Conservation (phyloP, 1,284 basidiomycete genomes). For the Ceratobasidium sp. region DNA sequence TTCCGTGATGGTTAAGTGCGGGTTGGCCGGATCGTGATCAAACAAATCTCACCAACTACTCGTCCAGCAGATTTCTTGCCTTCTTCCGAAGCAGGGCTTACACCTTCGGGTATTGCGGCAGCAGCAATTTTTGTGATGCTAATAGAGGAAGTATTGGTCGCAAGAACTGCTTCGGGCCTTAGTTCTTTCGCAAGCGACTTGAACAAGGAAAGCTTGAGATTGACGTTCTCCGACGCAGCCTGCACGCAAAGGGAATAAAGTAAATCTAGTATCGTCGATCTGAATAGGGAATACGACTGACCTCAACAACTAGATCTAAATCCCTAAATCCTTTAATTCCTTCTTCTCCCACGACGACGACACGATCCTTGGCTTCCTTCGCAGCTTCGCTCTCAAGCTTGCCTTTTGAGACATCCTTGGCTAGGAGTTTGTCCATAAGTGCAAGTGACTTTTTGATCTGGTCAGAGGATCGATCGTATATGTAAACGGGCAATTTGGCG, state of each 20-base stretch:
- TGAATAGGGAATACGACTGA: conserved; percentile 56
- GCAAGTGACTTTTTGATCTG: conserved; percentile 79
- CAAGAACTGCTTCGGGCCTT: conserved; percentile 83
- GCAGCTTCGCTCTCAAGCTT: conserved; percentile 78
- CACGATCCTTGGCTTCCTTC: conserved; percentile 76
- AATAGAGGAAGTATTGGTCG: conserved; percentile 95
- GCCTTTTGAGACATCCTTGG: conserved; percentile 90
- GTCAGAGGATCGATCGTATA: conserved; percentile 76
- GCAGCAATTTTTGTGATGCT: conserved; percentile 95
- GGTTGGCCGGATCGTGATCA: background rate
- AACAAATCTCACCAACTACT: conserved; percentile 74
- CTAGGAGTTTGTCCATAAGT: conserved; percentile 84
- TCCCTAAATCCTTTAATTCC: conserved; percentile 74
- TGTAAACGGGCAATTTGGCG: conserved; percentile 80
- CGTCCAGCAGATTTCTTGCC: conserved; percentile 74
- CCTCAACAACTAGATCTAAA: conserved; percentile 93
- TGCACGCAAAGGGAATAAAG: conserved; percentile 54
- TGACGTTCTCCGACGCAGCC: conserved; percentile 91
- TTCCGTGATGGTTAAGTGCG: conserved; percentile 55
- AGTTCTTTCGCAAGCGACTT: conserved; percentile 76
- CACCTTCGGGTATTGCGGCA: conserved; percentile 72
- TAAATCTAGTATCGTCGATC: background rate
- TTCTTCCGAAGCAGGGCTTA: conserved; percentile 70
- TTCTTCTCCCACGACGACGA: conserved; percentile 69
- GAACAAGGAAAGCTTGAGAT: conserved; percentile 88